Conservation (phyloP, 176 grass and related monocot species). For the Aegilops umbellulata region DNA sequence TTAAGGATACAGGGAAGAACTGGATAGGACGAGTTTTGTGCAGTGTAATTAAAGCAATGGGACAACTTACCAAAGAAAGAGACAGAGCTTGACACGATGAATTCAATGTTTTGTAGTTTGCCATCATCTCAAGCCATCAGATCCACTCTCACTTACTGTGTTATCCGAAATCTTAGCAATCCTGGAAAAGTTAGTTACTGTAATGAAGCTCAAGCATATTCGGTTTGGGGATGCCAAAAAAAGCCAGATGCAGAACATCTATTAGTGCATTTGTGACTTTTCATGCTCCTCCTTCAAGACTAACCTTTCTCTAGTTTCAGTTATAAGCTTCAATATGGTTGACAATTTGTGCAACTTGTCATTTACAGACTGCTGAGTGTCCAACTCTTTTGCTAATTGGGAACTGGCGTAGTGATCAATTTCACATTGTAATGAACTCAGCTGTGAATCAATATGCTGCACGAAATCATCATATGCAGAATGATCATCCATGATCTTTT, state of each 20-base stretch:
- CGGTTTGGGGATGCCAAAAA: not conserved
- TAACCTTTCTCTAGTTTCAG: constrained; percentile 80
- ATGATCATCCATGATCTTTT: constrained; percentile 5
- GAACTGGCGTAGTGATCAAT: constrained; percentile 59
- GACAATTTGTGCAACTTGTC: constrained; percentile 43
- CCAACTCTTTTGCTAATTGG: constrained; percentile 31
- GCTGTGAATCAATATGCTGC: constrained; percentile 58
- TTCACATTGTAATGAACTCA: constrained; percentile 59
- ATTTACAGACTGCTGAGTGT: constrained; percentile 27
- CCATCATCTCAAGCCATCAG: constrained; percentile 30
- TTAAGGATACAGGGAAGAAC: not conserved
- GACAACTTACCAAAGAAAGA: constrained; percentile 21
- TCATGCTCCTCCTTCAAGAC: not conserved
- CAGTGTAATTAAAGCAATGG: constrained; percentile 13
- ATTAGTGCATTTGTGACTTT: not conserved
- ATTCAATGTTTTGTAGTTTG: constrained; percentile 13
- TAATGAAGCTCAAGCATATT: constrained; percentile 25
- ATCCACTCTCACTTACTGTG: constrained; percentile 35
- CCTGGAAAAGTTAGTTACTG: constrained; percentile 44
- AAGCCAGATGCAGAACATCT: not conserved
- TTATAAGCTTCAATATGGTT: constrained; percentile 67
- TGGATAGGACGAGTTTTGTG: not conserved
- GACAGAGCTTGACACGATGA: not conserved
- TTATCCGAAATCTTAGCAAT: constrained; percentile 52
- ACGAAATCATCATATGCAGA: constrained; percentile 47